phyloP scores from a whole-genome alignment of 306 rosid species.

The Trichosanthes truncata region DNA sequence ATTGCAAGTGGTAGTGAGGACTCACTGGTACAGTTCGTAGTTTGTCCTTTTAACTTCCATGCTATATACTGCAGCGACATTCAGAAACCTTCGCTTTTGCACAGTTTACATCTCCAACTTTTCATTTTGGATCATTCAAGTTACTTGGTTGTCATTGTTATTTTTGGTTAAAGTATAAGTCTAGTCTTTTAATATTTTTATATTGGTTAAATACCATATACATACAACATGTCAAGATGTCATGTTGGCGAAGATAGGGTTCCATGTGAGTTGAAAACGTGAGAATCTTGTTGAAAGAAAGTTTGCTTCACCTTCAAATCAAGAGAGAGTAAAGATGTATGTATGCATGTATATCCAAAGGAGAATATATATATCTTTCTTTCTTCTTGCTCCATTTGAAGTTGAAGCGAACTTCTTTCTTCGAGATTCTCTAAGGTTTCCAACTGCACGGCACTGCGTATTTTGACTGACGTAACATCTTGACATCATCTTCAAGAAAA shows the following conservation, averaged over 20 bases:
- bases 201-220: background rate
- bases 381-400: background rate
- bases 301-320: background rate
- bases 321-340: no score
- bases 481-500: background rate
- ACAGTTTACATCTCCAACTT: background rate
- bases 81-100: background rate
- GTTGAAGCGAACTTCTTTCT: background rate
- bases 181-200: background rate
- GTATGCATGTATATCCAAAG: no score
- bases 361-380: background rate
- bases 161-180: background rate
- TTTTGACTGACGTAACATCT: background rate
- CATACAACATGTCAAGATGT: background rate
- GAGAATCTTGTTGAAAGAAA: background rate
- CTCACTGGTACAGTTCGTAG: conserved; percentile 67
- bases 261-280: background rate
- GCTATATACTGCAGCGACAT: background rate
- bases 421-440: background rate
- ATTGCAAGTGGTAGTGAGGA: conserved; percentile 99
- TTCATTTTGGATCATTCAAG: background rate
- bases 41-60: conserved; percentile 5
- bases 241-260: background rate
- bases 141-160: background rate
- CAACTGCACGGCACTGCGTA: background rate